These are phyloP conservation scores for Vigna unguiculata DNA, from an alignment of 306 rosid genomes.

Conservation along the genomic window DNA sequence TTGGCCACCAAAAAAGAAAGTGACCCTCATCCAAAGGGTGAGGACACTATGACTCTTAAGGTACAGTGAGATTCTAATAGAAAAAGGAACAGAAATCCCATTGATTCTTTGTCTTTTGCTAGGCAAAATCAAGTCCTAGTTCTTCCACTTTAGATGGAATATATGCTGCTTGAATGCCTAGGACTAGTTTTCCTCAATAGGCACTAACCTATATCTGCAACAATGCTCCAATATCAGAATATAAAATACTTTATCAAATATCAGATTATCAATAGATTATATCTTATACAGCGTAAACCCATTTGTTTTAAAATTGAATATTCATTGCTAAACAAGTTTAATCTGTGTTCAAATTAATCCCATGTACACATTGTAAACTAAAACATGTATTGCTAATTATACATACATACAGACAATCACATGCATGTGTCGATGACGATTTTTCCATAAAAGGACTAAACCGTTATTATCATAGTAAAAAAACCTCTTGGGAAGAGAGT, in stretches of 20 bases:
- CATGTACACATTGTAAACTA: not conserved
- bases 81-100: conserved; percentile 33
- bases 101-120: conserved; percentile 28
- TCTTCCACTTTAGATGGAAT: conserved; percentile 30
- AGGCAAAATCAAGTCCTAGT: conserved; percentile 9
- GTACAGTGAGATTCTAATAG: conserved; percentile 20
- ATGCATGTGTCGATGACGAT: not conserved
- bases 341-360: not conserved
- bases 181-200: conserved; percentile 11
- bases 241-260: not conserved
- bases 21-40: conserved; percentile 28
- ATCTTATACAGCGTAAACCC: not conserved
- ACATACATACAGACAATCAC: no score
- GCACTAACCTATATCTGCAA: not conserved
- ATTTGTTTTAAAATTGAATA: not conserved
- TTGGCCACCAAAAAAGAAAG: conserved; percentile 35
- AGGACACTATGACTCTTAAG: conserved; percentile 17
- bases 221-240: not conserved
- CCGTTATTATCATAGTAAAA: not conserved
- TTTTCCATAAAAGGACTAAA: conserved; percentile 16
- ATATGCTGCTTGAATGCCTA: conserved; percentile 15
- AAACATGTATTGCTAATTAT: not conserved
- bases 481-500: conserved; percentile 20
- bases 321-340: not conserved
- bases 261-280: not conserved